phyloP scores from a whole-genome alignment of 2,329 filamentous ascomycete genomes.

The Calonectria crousiana region DNA sequence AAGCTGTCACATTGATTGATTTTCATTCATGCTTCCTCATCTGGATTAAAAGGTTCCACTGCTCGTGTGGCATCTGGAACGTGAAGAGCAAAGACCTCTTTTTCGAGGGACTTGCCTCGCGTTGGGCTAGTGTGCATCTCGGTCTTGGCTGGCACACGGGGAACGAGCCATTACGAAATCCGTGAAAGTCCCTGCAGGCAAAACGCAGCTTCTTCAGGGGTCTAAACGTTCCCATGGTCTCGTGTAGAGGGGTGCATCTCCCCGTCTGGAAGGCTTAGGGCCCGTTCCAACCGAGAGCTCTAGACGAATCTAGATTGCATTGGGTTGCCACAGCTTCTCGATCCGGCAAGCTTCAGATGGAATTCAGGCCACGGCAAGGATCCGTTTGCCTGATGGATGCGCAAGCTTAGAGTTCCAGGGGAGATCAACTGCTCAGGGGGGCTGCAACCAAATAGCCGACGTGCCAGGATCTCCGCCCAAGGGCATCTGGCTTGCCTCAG shows the following conservation, averaged over 20 bases:
- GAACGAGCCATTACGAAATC: neutral
- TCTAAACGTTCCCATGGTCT: neutral
- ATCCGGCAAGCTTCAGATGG: neutral
- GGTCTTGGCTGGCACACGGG: neutral
- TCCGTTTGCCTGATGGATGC: conserved; percentile 12
- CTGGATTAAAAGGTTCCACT: neutral
- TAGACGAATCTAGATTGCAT: conserved; percentile 6
- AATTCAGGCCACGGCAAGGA: neutral
- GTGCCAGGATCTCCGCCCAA: neutral
- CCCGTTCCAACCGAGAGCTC: neutral
- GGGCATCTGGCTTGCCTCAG: neutral
- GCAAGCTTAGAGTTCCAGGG: neutral
- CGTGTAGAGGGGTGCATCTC: neutral
- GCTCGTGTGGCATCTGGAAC: conserved; percentile 3
- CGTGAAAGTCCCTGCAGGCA: neutral
- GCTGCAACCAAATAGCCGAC: neutral
- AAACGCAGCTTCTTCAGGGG: neutral
- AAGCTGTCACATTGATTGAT: conserved; percentile 15
- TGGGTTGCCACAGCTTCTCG: conserved; percentile 15
- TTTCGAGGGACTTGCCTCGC: neutral
- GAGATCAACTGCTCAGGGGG: conserved; percentile 2
- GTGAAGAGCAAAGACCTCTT: neutral
- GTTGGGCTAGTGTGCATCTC: neutral
- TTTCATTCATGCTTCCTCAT: conserved; percentile 10
- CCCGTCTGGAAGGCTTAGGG: neutral